Percentiles rank a stretch among this genome's conserved stretches.
Conservation (phyloP, 495 filamentous ascomycete genomes). For the Cercophora scortea region DNA sequence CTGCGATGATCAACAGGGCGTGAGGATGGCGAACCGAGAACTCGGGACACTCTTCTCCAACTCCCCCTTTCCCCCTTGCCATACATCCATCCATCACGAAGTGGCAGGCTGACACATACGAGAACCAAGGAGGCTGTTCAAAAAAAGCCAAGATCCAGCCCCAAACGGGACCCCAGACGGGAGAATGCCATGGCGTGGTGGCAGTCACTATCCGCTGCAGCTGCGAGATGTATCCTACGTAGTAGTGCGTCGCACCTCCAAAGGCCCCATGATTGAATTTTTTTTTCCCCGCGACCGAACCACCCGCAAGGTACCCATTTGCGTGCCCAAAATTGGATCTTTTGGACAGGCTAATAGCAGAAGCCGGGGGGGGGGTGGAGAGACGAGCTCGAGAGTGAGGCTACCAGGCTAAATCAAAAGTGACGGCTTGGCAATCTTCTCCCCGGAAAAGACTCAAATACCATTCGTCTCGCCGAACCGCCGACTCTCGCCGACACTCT, state of each 20-base stretch:
- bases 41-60: not conserved
- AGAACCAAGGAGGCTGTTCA: not conserved
- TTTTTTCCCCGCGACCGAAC: not conserved
- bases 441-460: not conserved
- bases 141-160: too few species aligned
- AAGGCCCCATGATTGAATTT: not conserved
- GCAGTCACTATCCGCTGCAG: not conserved
- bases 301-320: not conserved
- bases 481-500: too few species aligned
- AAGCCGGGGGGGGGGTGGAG: not conserved
- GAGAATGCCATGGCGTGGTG: too few species aligned
- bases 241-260: not conserved
- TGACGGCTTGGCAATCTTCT: not conserved
- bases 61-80: not conserved
- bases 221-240: not conserved
- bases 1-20: slow-evolving; percentile 1
- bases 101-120: not conserved
- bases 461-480: not conserved
- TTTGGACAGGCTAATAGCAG: not conserved
- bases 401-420: not conserved
- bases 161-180: too few species aligned
- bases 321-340: slow-evolving; percentile 1
- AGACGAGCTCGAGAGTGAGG: not conserved
- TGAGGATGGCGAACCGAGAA: slow-evolving; percentile 1
- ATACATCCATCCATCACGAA: not conserved